Evolutionary conservation across 148 eudicot genomes (phyloP), one percentile per base, ranked within the genome.

Genomic region (Bassia scoparia): DNA sequence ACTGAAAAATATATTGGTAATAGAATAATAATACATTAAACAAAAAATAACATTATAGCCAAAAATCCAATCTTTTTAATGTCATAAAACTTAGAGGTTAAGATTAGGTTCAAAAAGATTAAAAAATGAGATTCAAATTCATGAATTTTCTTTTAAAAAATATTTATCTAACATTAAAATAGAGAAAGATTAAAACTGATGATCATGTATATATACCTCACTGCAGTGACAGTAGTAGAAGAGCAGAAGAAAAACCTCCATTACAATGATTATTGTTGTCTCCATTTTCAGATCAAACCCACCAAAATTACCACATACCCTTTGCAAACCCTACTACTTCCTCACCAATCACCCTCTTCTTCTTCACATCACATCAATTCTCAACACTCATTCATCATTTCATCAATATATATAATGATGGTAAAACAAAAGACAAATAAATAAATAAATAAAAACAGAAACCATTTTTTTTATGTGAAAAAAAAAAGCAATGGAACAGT

Each of bases 321-420:
- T 41, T 69, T 34, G 74, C 20, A 58, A 80, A 80, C 82, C 82
- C 82, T 75, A 80, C 37, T 58, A 12, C 17, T 35, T 75, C 72
- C 8, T 75, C 79, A 0, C 68, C 82, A 70, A 53, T 75, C 60
- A 80, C 55, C 58, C 73, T 80, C 52, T 75, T 80, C 72, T 80
- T 80, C 82, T 80, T 46, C 76, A 75, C 72, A 41, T 14, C 30
- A 29, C 43, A 20, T 29, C 37, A 23, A 41, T 60, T 59, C 26
- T n/a, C n/a, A n/a, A 2, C n/a, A 16, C 50, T 3, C 5, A 21
- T 11, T 41, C 52, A 13, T n/a, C 0, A 55, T 41, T 44, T 12
- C 11, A 46, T 12, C 5, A 46, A 29, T 24, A 0, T 14, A 41
- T 44, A 27, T 41, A 30, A 27, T 1, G n/a, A 41, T 17, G 26